Evolutionary conservation across 371 early-diverging fungal genomes (phyloP).

Genomic region (Parasitella parasitica): DNA sequence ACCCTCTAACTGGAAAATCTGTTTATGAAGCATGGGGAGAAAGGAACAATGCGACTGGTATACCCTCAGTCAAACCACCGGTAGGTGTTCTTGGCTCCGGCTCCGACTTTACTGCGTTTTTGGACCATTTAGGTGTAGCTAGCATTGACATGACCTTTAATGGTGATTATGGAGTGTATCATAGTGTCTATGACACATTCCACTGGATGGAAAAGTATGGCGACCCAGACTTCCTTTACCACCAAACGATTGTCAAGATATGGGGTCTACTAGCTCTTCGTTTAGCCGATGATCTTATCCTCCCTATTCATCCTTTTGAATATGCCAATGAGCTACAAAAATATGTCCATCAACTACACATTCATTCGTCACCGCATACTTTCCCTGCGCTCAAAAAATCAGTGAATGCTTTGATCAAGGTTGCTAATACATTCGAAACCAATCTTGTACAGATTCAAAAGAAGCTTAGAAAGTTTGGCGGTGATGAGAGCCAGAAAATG

Average conservation of each 20-base stretch:
- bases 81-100: conserved; percentile 53
- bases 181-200: conserved; percentile 64
- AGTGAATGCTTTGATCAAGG: conserved; percentile 6
- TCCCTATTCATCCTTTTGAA: conserved; percentile 40
- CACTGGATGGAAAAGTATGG: conserved; percentile 68
- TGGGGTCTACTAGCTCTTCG: conserved; percentile 46
- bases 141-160: conserved; percentile 52
- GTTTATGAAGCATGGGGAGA: conserved; percentile 57
- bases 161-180: conserved; percentile 60
- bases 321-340: conserved; percentile 30
- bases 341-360: conserved; percentile 16
- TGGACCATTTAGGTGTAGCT: conserved; percentile 62
- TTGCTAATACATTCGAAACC: conserved; percentile 10
- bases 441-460: conserved; percentile 9
- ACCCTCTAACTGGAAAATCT: conserved; percentile 46
- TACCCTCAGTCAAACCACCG: conserved; percentile 6
- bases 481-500: conserved; percentile 7
- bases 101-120: conserved; percentile 60
- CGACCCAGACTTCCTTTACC: conserved; percentile 63
- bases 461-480: conserved; percentile 12
- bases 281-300: conserved; percentile 36
- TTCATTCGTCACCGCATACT: conserved; percentile 14
- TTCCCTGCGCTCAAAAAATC: conserved; percentile 23
- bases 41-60: neutral
- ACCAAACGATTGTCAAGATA: conserved; percentile 49